Evolutionary conservation across 805 yeast genomes (phyloP).

Genomic region (Pichia rugopelliculosa): DNA sequence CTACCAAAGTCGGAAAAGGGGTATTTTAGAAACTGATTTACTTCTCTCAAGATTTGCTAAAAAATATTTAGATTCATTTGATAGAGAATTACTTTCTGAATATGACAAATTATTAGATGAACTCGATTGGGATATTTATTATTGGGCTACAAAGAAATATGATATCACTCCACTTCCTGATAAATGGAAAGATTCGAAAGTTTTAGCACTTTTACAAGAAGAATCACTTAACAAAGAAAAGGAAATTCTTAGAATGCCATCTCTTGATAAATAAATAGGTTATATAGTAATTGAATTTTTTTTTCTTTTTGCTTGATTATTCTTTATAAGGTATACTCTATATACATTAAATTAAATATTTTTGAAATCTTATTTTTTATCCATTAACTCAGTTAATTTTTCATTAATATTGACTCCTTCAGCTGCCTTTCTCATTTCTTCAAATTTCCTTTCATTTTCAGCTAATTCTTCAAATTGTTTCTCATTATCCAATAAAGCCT

Average conservation of each 20-base stretch:
- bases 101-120: constrained; percentile 83
- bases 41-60: constrained; percentile 81
- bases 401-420: constrained; percentile 8
- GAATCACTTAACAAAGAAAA: constrained; percentile 65
- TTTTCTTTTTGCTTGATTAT: neutral
- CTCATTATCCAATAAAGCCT: constrained; percentile 67
- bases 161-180: constrained; percentile 82
- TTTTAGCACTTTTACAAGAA: constrained; percentile 60
- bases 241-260: constrained; percentile 84
- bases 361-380: neutral
- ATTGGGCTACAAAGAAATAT: constrained; percentile 90
- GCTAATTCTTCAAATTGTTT: constrained; percentile 52
- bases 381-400: neutral
- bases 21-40: constrained; percentile 88
- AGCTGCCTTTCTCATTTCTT: constrained; percentile 10
- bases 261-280: constrained; percentile 28
- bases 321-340: neutral
- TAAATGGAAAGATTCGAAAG: constrained; percentile 64
- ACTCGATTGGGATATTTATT: constrained; percentile 98
- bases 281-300: neutral
- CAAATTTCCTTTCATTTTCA: constrained; percentile 28
- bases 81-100: constrained; percentile 65
- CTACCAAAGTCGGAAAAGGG: constrained; percentile 91
- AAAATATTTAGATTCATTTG: constrained; percentile 52
- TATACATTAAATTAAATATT: constrained; percentile 1